Base-by-base conservation (phyloP, 768 basidiomycete genomes). In the Psilocybe sp. region DNA sequence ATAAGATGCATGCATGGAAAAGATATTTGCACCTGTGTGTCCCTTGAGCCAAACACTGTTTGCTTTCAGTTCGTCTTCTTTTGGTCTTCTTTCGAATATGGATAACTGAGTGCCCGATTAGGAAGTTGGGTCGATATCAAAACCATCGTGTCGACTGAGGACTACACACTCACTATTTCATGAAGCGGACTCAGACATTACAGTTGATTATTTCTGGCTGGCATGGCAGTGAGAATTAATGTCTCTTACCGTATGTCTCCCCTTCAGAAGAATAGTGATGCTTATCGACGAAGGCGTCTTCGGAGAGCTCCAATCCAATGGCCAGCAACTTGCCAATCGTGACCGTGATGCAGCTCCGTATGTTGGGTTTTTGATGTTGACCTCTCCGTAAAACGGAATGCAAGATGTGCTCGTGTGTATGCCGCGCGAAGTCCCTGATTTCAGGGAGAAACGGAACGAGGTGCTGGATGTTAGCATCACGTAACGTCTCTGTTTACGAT, bases 11-110 rank as follows among this genome's bases (percentile, higher is more conserved):
- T 11, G 13, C 14, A 11, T 37, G 12, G n/a, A n/a, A 19, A 10
- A 5, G 18, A 7, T 16, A 16, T 11, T 51, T 59, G 5, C 39
- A 79, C 80, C 80, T 0, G 76, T 79, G 52, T 84, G 82, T 4
- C 82, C 81, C 52, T 84, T 81, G 13, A 82, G 64, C 79, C 78
- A 83, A 13, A 83, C 78, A 43, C 78, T 76, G 36, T 77, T 76
- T 0, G 78, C 73, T 56, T 74, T 73, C 10, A 42, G 47, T 50
- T 81, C 81, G 9, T 82, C 80, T n/a, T 77, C 77, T 31, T 67
- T 57, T 1, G 71, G 9, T 82, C 80, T n/a, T 77, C 77, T 31
- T 67, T 57, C 1, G 71, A 64, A n/a, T 77, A 71, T 2, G 78
- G 79, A 54, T 78, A 78, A 59, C 80, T 82, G 41, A 18, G 23